phyloP scores from a whole-genome alignment of 176 grass and related monocot species.

The Canna indica region DNA sequence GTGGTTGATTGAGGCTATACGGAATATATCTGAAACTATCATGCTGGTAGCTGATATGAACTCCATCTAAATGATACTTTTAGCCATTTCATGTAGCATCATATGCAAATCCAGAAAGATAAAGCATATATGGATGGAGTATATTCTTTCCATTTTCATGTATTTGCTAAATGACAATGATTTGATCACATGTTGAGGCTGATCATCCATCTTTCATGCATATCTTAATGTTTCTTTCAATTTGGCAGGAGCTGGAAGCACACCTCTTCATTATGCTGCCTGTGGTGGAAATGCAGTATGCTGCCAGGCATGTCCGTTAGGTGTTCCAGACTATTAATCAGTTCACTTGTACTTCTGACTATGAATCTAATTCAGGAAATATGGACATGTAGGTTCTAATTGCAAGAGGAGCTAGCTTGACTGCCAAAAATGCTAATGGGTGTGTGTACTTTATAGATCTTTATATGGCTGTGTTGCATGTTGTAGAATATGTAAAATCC shows the following conservation, averaged over 20 bases:
- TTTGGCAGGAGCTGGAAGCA: slow-evolving; percentile 75
- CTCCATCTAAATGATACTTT: too few relatives aligned
- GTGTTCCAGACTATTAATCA: slow-evolving; percentile 16
- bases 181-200: background rate
- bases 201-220: background rate
- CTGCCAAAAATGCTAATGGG: slow-evolving; percentile 67
- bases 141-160: background rate
- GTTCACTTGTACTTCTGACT: background rate
- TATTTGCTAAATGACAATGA: background rate
- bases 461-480: background rate
- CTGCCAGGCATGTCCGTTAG: slow-evolving; percentile 66
- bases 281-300: slow-evolving; percentile 87
- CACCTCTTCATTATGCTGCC: slow-evolving; percentile 80
- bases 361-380: slow-evolving; percentile 7
- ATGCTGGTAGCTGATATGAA: background rate
- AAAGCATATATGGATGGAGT: too few relatives aligned
- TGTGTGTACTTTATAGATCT: slow-evolving; percentile 23
- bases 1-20: background rate
- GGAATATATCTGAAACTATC: background rate
- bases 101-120: background rate
- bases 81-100: background rate
- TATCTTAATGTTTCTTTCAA: slow-evolving; percentile 8
- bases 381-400: slow-evolving; percentile 61
- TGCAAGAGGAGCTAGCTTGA: slow-evolving; percentile 71
- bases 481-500: background rate